Evolutionary conservation across 139 green algal genomes (phyloP).

Genomic region (Coccomyxa sp.): DNA sequence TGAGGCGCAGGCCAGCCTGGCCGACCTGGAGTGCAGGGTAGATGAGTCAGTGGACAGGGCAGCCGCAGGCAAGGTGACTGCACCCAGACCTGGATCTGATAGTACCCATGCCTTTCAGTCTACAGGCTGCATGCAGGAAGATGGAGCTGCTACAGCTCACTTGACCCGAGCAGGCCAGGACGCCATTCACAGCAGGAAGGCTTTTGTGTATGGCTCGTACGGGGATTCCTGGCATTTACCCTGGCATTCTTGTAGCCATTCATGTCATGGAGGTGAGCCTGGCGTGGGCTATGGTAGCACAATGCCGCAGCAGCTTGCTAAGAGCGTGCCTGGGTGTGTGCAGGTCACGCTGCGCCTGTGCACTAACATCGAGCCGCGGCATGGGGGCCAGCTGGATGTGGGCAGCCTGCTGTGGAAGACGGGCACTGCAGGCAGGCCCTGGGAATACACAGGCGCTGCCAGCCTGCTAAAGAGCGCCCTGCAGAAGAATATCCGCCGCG

Average conservation of each 20-base stretch:
- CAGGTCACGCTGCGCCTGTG: background rate
- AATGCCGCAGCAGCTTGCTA: background rate
- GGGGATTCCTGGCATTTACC: too few relatives aligned
- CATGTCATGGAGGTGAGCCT: background rate
- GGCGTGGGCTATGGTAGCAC: background rate
- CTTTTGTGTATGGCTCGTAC: too few relatives aligned
- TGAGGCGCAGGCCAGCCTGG: too few relatives aligned
- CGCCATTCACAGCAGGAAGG: background rate
- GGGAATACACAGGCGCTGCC: slow-evolving; percentile 17
- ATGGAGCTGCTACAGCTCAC: background rate
- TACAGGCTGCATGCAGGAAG: too few relatives aligned
- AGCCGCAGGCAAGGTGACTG: too few relatives aligned
- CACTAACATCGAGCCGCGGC: background rate
- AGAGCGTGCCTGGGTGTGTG: background rate
- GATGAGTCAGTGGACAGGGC: too few relatives aligned
- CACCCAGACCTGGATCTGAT: too few relatives aligned
- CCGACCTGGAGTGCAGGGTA: too few relatives aligned
- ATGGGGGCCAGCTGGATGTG: background rate
- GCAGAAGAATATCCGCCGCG: slow-evolving; percentile 52
- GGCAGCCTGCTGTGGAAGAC: slow-evolving; percentile 2
- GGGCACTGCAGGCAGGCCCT: background rate
- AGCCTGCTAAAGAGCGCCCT: slow-evolving; percentile 46
- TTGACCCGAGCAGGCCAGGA: background rate
- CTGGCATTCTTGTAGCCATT: too few relatives aligned
- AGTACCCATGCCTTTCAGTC: too few relatives aligned